Conservation (phyloP, 2,329 filamentous ascomycete genomes). For the Nemania abortiva region DNA sequence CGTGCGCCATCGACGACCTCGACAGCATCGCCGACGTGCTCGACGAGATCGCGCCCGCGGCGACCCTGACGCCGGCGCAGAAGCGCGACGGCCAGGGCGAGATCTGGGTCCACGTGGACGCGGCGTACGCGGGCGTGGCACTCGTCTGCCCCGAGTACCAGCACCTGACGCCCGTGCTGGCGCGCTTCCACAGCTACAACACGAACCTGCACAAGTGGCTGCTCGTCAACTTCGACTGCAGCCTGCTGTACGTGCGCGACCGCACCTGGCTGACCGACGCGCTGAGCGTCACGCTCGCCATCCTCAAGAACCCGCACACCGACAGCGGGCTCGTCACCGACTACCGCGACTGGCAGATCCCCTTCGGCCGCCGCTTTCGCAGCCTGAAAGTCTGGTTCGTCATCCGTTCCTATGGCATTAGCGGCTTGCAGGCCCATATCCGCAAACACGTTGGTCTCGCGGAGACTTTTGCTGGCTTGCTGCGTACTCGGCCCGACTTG, state of each 20-base stretch:
- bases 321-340: slow-evolving; percentile 89
- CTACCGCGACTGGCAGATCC: slow-evolving; percentile 97
- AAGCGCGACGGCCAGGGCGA: slow-evolving; percentile 54
- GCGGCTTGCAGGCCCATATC: slow-evolving; percentile 80
- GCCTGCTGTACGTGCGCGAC: slow-evolving; percentile 82
- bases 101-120: slow-evolving; percentile 94
- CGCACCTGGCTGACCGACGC: slow-evolving; percentile 82
- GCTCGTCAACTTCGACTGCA: slow-evolving; percentile 90
- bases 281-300: slow-evolving; percentile 73
- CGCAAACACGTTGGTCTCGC: slow-evolving; percentile 75
- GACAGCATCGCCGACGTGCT: slow-evolving; percentile 70
- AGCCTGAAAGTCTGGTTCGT: slow-evolving; percentile 97
- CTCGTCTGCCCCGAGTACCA: slow-evolving; percentile 86
- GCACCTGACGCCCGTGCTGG: slow-evolving; percentile 68
- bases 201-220: slow-evolving; percentile 99
- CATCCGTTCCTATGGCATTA: slow-evolving; percentile 82
- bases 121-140: slow-evolving; percentile 89
- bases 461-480: slow-evolving; percentile 73
- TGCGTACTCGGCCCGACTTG: slow-evolving; percentile 72
- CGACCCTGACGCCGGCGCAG: slow-evolving; percentile 30
- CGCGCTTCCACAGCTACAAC: slow-evolving; percentile 86
- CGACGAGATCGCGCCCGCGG: slow-evolving; percentile 48
- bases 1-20: slow-evolving; percentile 89
- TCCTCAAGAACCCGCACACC: slow-evolving; percentile 83
- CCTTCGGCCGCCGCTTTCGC: slow-evolving; percentile 88